Conservation (phyloP, 208 protist genomes). For the Trypanosoma mega region DNA sequence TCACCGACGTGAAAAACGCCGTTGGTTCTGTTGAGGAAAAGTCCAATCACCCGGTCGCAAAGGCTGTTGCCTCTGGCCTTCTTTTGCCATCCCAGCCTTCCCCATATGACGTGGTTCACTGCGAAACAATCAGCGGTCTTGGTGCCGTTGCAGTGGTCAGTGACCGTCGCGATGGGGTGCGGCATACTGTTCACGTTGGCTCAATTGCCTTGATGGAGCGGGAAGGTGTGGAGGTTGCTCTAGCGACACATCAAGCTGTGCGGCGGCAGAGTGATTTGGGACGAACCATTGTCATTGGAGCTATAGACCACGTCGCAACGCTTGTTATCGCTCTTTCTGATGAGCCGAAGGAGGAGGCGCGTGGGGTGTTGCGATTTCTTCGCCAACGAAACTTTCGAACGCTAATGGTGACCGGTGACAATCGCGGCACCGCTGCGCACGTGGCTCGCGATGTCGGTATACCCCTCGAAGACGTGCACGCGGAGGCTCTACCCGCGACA, state of each 20-base stretch:
- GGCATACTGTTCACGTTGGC: slow-evolving; percentile 69
- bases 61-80: slow-evolving; percentile 53
- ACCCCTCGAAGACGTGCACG: slow-evolving; percentile 46
- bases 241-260: slow-evolving; percentile 25
- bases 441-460: slow-evolving; percentile 84
- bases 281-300: slow-evolving; percentile 74
- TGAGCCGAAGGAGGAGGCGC: slow-evolving; percentile 84
- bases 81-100: slow-evolving; percentile 5
- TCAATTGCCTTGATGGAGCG: slow-evolving; percentile 56
- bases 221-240: slow-evolving; percentile 30
- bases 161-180: neutral
- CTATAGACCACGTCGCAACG: slow-evolving; percentile 53
- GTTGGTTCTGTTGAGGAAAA: slow-evolving; percentile 59
- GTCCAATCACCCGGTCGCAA: slow-evolving; percentile 89
- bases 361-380: slow-evolving; percentile 64
- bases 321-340: slow-evolving; percentile 80
- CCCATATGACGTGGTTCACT: slow-evolving; percentile 33
- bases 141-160: slow-evolving; percentile 49
- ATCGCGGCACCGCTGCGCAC: slow-evolving; percentile 47
- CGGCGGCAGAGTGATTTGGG: slow-evolving; percentile 34
- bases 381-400: slow-evolving; percentile 40
- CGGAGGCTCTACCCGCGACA: slow-evolving; percentile 74
- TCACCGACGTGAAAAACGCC: slow-evolving; percentile 17
- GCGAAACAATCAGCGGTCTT: slow-evolving; percentile 44
- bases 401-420: slow-evolving; percentile 87